These are phyloP conservation scores for Fagus crenata DNA, from an alignment of 306 rosid species.

Conservation along the genomic window DNA sequence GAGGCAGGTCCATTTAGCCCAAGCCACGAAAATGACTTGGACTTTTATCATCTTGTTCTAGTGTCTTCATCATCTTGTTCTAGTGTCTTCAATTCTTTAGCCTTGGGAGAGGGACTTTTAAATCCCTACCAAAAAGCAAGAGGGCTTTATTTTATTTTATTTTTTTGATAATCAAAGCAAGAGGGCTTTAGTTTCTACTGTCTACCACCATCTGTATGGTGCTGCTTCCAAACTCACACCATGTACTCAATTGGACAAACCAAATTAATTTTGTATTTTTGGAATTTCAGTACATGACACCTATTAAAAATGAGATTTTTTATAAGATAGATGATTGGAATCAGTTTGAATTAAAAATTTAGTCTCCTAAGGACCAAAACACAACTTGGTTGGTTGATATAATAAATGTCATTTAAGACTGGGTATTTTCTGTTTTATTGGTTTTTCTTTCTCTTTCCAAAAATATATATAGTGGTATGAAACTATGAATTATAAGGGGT, in stretches of 20 bases:
- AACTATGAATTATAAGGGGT: too few species aligned
- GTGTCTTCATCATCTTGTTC: background rate
- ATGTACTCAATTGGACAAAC: background rate
- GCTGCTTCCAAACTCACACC: background rate
- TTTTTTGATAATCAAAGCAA: too few species aligned
- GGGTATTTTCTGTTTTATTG: too few species aligned
- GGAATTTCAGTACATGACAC: background rate
- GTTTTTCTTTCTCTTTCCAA: too few species aligned
- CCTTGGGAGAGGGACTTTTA: background rate
- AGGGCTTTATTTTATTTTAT: too few species aligned
- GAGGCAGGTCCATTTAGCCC: background rate
- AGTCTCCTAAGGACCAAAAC: too few species aligned
- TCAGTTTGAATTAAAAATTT: too few species aligned
- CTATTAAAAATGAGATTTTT: background rate
- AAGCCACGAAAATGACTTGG: conserved; percentile 19
- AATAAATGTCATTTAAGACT: too few species aligned
- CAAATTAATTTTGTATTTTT: background rate
- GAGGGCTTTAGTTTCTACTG: background rate
- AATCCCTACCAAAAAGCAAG: too few species aligned
- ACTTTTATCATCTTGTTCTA: background rate
- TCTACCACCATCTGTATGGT: background rate
- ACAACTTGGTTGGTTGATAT: too few species aligned
- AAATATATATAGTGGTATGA: too few species aligned
- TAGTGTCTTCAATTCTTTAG: background rate
- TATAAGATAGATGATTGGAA: background rate